Evolutionary conservation across 331 rosid genomes (phyloP).

Genomic region (Saraca asoca): DNA sequence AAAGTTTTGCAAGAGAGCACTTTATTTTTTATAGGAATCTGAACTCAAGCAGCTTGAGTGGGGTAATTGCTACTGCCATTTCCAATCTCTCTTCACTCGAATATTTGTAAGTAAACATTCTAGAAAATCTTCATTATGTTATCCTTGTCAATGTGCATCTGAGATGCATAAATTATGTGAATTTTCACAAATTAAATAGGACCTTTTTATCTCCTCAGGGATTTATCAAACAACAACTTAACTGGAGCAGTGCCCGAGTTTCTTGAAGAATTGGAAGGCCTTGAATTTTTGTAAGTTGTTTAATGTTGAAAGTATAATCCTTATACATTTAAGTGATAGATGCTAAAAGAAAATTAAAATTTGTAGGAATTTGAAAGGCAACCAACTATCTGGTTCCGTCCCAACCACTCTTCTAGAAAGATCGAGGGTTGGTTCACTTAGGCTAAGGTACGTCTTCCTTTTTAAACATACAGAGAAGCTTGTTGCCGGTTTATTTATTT

Average conservation of each 20-base stretch:
- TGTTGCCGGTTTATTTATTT: not conserved
- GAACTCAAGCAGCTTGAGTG: constrained; percentile 58
- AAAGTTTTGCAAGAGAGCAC: constrained; percentile 6
- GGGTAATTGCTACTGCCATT: constrained; percentile 50
- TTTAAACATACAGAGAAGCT: not conserved
- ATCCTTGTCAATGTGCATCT: not conserved
- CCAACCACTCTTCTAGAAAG: constrained; percentile 46
- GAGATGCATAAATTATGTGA: not conserved
- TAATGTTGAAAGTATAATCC: not conserved
- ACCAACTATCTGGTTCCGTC: constrained; percentile 64
- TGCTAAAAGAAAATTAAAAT: constrained; percentile 32
- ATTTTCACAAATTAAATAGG: not conserved
- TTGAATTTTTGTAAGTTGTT: constrained; percentile 60
- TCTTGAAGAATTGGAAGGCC: constrained; percentile 52
- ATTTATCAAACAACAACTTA: too few relatives aligned
- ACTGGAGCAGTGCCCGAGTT: constrained; percentile 44
- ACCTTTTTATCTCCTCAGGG: too few relatives aligned
- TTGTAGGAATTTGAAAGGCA: constrained; percentile 60
- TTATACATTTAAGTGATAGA: constrained; percentile 8
- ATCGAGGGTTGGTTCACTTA: constrained; percentile 51
- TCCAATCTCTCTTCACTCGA: constrained; percentile 56
- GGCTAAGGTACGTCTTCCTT: constrained; percentile 51
- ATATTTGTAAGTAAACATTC: constrained; percentile 54
- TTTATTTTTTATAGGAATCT: constrained; percentile 53
- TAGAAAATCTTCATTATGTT: not conserved